phyloP scores from a whole-genome alignment of 169 alveolate genomes.

The Plasmodium falciparum region DNA sequence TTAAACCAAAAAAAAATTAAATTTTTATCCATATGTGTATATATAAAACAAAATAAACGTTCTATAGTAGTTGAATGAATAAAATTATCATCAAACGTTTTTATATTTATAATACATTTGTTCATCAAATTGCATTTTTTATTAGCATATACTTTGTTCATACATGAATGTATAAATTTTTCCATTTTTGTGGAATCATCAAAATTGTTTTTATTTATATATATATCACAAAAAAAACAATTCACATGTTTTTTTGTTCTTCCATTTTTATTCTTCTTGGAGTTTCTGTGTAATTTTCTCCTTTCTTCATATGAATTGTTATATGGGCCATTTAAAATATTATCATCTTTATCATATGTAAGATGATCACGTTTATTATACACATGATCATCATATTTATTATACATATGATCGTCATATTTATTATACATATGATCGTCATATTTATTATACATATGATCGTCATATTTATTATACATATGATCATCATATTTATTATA shows the following conservation, averaged over 20 bases:
- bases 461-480: not conserved
- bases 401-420: too few species aligned
- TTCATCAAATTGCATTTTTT: conserved; percentile 31
- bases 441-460: not conserved
- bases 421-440: too few species aligned
- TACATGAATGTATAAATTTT: conserved; percentile 49
- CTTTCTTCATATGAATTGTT: too few species aligned
- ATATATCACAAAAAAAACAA: conserved; percentile 41
- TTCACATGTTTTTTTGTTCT: conserved; percentile 1
- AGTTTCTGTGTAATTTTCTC: too few species aligned
- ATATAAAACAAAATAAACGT: conserved; percentile 56
- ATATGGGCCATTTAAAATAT: too few species aligned
- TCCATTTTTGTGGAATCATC: conserved; percentile 5
- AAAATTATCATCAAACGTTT: conserved; percentile 67
- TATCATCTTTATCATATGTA: too few species aligned
- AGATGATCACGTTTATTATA: too few species aligned
- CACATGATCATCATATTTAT: too few species aligned
- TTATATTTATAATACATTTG: conserved; percentile 68
- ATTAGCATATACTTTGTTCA: conserved; percentile 36
- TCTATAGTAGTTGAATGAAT: conserved; percentile 67
- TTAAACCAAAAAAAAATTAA: conserved; percentile 59
- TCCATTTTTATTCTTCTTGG: not conserved
- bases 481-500: not conserved
- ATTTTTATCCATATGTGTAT: conserved; percentile 14
- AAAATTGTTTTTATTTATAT: conserved; percentile 13